phyloP scores from a whole-genome alignment of 176 grass and related monocot genomes.

The Thalia dealbata region DNA sequence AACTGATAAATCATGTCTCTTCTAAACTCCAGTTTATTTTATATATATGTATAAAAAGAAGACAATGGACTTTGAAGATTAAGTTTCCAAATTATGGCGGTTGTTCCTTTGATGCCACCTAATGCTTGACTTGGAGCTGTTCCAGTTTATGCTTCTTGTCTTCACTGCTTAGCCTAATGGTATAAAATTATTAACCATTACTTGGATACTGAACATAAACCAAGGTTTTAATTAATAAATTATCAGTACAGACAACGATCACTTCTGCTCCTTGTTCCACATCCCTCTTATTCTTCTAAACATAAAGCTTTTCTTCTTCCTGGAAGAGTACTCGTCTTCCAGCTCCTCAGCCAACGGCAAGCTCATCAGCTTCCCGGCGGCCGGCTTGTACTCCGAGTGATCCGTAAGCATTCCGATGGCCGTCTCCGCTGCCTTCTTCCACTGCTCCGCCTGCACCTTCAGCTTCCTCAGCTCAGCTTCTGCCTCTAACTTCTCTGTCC shows the following conservation, averaged over 20 bases:
- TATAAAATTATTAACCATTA: neutral
- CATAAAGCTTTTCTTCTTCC: conserved; percentile 75
- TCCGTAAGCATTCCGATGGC: conserved; percentile 72
- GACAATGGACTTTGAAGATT: too few species aligned
- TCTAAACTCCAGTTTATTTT: too few species aligned
- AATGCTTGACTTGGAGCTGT: too few species aligned
- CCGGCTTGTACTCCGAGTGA: conserved; percentile 26
- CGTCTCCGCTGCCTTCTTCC: conserved; percentile 87
- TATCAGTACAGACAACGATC: neutral
- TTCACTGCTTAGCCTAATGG: too few species aligned
- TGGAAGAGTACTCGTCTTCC: conserved; percentile 47
- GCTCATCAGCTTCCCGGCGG: conserved; percentile 41
- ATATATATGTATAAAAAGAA: too few species aligned
- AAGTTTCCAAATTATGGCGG: too few species aligned
- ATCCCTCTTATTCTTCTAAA: conserved; percentile 84
- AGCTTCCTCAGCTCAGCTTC: conserved; percentile 68
- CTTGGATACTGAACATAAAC: neutral
- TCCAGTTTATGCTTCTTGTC: too few species aligned
- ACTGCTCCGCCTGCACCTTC: conserved; percentile 92
- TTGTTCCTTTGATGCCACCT: too few species aligned
- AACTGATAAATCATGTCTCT: too few species aligned
- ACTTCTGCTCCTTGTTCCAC: conserved; percentile 64
- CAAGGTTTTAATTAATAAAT: neutral
- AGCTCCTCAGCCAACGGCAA: conserved; percentile 37
- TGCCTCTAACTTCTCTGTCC: conserved; percentile 42